These are phyloP conservation scores for Chlamydomonas eustigma DNA, from an alignment of 139 green algal genomes.

Conservation along the genomic window DNA sequence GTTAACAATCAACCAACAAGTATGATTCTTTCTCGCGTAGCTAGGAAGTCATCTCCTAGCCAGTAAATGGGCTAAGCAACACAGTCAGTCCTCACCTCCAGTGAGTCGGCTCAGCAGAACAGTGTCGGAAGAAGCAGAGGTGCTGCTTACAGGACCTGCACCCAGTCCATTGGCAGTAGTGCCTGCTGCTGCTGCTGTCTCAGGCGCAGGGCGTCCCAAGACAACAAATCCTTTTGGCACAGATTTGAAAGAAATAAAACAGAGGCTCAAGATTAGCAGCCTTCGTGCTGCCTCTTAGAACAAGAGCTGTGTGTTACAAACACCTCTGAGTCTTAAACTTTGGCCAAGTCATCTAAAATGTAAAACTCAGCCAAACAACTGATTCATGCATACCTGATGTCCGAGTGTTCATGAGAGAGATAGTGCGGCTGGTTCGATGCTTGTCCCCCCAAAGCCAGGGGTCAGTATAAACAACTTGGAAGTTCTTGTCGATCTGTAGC, in stretches of 20 bases:
- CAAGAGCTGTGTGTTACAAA: no score
- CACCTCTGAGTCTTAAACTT: no score
- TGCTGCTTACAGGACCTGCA: neutral
- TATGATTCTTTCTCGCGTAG: no score
- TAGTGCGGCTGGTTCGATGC: slow-evolving; percentile 80
- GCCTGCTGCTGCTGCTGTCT: neutral
- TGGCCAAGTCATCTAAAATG: no score
- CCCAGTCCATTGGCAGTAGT: neutral
- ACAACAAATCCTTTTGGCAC: neutral
- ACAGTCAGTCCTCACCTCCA: slow-evolving; percentile 6
- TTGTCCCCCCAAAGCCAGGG: slow-evolving; percentile 87
- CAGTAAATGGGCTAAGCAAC: no score
- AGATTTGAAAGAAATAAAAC: no score
- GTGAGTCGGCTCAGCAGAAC: slow-evolving; percentile 11
- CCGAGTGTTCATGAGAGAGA: slow-evolving; percentile 62
- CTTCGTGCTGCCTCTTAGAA: no score
- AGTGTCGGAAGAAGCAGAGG: neutral
- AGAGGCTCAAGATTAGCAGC: no score
- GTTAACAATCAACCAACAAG: no score
- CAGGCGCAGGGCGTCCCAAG: neutral
- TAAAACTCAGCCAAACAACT: neutral
- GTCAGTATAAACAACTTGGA: slow-evolving; percentile 87
- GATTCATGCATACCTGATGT: slow-evolving; percentile 21
- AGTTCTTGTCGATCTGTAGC: slow-evolving; percentile 81
- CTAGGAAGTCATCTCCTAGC: no score